These are phyloP conservation scores for Warburgia ugandensis DNA, from an alignment of 164 flowering plant genomes.

Conservation along the genomic window DNA sequence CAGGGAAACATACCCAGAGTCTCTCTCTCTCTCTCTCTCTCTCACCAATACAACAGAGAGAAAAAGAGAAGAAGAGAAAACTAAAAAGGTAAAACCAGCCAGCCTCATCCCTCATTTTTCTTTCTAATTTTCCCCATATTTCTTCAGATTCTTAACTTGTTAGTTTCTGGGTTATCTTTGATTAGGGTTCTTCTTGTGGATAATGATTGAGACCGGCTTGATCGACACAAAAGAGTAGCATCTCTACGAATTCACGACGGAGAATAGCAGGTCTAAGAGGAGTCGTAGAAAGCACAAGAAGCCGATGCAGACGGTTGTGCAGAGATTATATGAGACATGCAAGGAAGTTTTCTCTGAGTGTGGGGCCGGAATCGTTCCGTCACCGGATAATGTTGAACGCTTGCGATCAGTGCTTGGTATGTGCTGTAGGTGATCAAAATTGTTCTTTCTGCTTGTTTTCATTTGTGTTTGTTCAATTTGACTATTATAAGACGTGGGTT, in stretches of 20 bases:
- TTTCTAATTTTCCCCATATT: no score
- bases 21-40: no score
- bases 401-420: slow-evolving; percentile 40
- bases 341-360: slow-evolving; percentile 44
- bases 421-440: background rate
- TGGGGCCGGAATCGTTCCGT: slow-evolving; percentile 42
- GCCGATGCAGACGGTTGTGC: slow-evolving; percentile 26
- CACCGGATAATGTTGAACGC: slow-evolving; percentile 30
- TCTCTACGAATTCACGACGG: slow-evolving; percentile 4
- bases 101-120: background rate
- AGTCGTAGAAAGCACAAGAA: slow-evolving; percentile 27
- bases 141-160: background rate
- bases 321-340: slow-evolving; percentile 48
- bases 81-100: no score
- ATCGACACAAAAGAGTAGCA: slow-evolving; percentile 4
- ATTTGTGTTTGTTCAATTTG: no score
- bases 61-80: no score
- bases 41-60: no score
- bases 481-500: no score
- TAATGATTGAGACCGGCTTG: slow-evolving; percentile 19
- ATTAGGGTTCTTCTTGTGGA: slow-evolving; percentile 5
- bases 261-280: slow-evolving; percentile 29
- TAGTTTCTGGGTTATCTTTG: background rate
- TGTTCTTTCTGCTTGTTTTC: background rate
- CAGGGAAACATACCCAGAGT: no score